Evolutionary conservation across 805 yeast species (phyloP), one percentile per base, ranked within the genome.

Genomic region (Cyberlindnera xylosilytica): DNA sequence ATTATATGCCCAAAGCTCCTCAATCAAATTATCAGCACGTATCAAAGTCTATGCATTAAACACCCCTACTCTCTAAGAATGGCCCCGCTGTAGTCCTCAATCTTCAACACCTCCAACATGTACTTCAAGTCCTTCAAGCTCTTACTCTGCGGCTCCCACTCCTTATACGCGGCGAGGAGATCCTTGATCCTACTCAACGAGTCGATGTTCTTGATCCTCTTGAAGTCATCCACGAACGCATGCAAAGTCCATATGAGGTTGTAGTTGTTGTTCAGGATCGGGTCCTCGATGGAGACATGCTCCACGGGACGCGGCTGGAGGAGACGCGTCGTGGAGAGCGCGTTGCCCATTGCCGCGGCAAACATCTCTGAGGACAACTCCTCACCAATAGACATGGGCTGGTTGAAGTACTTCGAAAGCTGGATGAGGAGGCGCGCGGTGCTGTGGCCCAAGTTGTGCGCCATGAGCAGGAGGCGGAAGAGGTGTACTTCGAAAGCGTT

Each of bases 361-460:
- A 66, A 30, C 54, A 40, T 19, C 49, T 47, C 39, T 37, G 53
- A 9, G 38, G 42, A 41, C 49, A 64, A 29, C 51, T 63, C 45
- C 37, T 61, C 37, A 58, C 30, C 8, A 41, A 69, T 64, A 2
- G 20, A 6, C 3, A 36, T 12, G 2, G 28, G 19, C 13, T 23
- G 6, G 1, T 26, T 24, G 73, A 69, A 42, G 57, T 68, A 53
- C 54, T 65, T 60, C 49, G 80, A 62, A 54, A 79, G 50, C 59
- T 74, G 71, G 51, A 68, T 60, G 45, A 69, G 49, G 36, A 76
- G 64, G 56, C 66, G 62, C 58, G 54, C 66, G 32, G 69, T 67
- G 37, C 64, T 61, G 42, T 68, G 69, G 0, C 83, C 83, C 41
- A 76, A 43, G 52, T 79, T 78, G 35, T 70, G 68, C 29, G 77